Evolutionary conservation across 164 flowering plant species (phyloP).

Genomic region (Piper betle): DNA sequence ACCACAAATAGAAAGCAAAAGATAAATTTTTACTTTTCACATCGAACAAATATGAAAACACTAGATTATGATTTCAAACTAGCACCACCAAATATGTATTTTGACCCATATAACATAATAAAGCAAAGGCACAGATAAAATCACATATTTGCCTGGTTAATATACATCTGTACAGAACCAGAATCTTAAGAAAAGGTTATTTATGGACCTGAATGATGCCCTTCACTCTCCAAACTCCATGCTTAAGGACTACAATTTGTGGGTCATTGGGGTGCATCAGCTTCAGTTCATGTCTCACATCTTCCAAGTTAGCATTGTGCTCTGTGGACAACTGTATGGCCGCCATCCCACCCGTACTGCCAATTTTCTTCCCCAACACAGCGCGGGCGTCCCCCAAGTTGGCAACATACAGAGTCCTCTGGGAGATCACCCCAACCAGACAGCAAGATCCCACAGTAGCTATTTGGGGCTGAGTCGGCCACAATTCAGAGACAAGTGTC

Average conservation of each 20-base stretch:
- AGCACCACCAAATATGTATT: too few species aligned
- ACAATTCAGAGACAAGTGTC: slow-evolving; percentile 38
- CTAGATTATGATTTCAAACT: too few species aligned
- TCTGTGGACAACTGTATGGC: slow-evolving; percentile 64
- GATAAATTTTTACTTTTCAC: too few species aligned
- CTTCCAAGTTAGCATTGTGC: slow-evolving; percentile 62
- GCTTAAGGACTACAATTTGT: slow-evolving; percentile 60
- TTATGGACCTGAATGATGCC: slow-evolving; percentile 81
- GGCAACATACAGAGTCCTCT: slow-evolving; percentile 56
- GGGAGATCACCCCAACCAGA: slow-evolving; percentile 60
- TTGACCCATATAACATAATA: too few species aligned
- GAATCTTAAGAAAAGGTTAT: background rate
- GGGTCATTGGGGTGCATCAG: slow-evolving; percentile 70
- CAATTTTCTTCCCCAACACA: slow-evolving; percentile 59
- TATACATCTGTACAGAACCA: too few species aligned
- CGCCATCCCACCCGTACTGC: slow-evolving; percentile 42
- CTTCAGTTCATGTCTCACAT: slow-evolving; percentile 49
- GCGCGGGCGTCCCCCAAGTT: slow-evolving; percentile 72
- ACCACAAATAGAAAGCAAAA: background rate
- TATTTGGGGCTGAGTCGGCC: slow-evolving; percentile 40
- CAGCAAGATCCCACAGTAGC: slow-evolving; percentile 76
- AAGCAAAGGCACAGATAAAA: too few species aligned
- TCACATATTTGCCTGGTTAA: too few species aligned
- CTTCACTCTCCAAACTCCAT: slow-evolving; percentile 86
- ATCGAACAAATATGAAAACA: too few species aligned